Evolutionary conservation across 2,329 filamentous ascomycete species (phyloP).

Genomic region (Penicillium sp.): DNA sequence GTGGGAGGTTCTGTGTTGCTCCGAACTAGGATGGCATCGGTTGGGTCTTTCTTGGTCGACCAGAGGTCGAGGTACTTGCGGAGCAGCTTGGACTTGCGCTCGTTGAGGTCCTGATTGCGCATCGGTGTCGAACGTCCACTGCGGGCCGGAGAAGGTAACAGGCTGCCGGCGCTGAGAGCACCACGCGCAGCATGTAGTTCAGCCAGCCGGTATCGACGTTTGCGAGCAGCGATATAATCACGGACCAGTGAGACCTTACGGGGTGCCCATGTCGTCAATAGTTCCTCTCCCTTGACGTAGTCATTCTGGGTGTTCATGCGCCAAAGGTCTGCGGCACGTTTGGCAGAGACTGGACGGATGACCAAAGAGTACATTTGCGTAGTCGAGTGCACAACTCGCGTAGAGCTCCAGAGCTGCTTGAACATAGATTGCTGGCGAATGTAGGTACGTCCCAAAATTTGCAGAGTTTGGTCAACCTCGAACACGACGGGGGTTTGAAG

Average conservation of each 20-base stretch:
- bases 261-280: constrained; percentile 80
- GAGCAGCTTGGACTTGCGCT: constrained; percentile 42
- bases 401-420: constrained; percentile 80
- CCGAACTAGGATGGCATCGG: constrained; percentile 47
- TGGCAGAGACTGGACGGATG: constrained; percentile 85
- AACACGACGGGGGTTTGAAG: constrained; percentile 89
- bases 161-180: constrained; percentile 43
- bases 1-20: constrained; percentile 47
- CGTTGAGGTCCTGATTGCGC: constrained; percentile 37
- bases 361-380: constrained; percentile 83
- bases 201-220: constrained; percentile 70
- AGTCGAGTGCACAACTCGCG: constrained; percentile 82
- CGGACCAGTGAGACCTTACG: constrained; percentile 87
- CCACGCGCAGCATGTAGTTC: constrained; percentile 71
- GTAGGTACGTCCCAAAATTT: constrained; percentile 81
- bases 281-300: constrained; percentile 95
- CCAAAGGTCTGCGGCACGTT: constrained; percentile 91
- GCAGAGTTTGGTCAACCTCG: constrained; percentile 74
- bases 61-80: constrained; percentile 46
- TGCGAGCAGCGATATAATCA: constrained; percentile 77
- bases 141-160: constrained; percentile 37
- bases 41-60: constrained; percentile 43
- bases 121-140: constrained; percentile 40
- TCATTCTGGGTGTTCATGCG: constrained; percentile 92
- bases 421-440: constrained; percentile 86